phyloP scores from a whole-genome alignment of 1,139 yeast genomes.

The Yamadazyma membranifaciens region DNA sequence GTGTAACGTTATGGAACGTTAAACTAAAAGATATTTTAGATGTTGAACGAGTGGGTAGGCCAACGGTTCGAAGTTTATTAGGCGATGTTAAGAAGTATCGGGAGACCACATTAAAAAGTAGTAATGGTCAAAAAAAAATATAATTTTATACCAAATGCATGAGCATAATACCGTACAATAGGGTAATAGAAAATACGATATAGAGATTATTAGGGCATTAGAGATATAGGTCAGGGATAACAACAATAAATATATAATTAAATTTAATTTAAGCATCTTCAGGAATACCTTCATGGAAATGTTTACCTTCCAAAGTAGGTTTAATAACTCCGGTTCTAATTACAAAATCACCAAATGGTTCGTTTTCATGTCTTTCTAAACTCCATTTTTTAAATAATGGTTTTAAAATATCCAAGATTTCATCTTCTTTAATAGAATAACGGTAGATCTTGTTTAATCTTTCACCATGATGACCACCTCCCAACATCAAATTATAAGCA shows the following conservation, averaged over 20 bases:
- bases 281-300: conserved; percentile 91
- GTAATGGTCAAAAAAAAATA: background rate
- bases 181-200: no score
- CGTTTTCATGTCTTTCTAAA: conserved; percentile 83
- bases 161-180: no score
- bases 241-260: conserved; percentile 3
- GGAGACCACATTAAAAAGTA: background rate
- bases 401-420: conserved; percentile 70
- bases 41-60: conserved; percentile 42
- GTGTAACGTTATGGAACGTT: conserved; percentile 41
- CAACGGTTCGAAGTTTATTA: conserved; percentile 27
- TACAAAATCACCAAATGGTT: conserved; percentile 94
- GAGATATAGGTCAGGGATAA: background rate
- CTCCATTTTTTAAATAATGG: conserved; percentile 95
- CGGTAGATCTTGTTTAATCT: conserved; percentile 88
- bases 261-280: conserved; percentile 57
- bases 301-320: conserved; percentile 87
- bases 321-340: conserved; percentile 83
- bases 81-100: conserved; percentile 22
- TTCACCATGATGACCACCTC: conserved; percentile 96
- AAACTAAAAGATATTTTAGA: conserved; percentile 37
- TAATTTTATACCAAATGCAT: background rate
- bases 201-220: no score
- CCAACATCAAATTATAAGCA: conserved; percentile 90
- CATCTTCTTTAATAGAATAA: conserved; percentile 88